Base-by-base conservation (phyloP, 2,329 filamentous ascomycete species). In the Cadophora gregata region DNA sequence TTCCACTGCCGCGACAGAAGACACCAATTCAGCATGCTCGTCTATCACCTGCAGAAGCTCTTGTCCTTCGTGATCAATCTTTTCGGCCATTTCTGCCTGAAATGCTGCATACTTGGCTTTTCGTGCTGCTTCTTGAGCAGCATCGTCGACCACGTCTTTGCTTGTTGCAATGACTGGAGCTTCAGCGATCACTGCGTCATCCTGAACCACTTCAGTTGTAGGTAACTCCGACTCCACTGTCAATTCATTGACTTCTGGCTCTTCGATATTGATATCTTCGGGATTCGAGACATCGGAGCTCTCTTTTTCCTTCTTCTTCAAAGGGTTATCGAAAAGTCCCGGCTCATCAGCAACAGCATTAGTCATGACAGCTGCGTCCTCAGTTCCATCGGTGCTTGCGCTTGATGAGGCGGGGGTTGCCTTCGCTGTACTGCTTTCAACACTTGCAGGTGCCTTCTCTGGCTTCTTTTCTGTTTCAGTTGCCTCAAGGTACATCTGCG, bases 401-500 rank as follows among this genome's bases (percentile, higher is more conserved):
- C 64, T 70, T 10, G 70, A 71, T 27, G 67, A 71, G 38, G 65
- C 66, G 4, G 73, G 70, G 14, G 70, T 73, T 1, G 47, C 64
- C 29, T 74, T 73, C 9, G 65, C 55, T 7, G 65, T 68, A 59
- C 68, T 68, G 55, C 67, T 67, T 42, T 38, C 70, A 29, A 60
- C 61, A 47, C 64, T 73, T 14, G 66, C 31, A 36, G 65, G 16
- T 48, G 25, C 31, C 14, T n/a, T 25, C 61, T 64, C 27, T 38
- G 47, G 27, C 59, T 59, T 48, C 50, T 62, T 3, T 70, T 50
- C 67, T 42, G 59, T 3, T 70, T 50, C 67, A 16, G 61, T 55
- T 33, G 25, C 62, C 0, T 67, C 67, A 1, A 87, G 76, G 63
- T 86, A 88, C 64, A 83, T 82, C 55, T 79, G 80, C 0, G 85